phyloP scores from a whole-genome alignment of 768 basidiomycete genomes.

The Chalciporus piperatus region DNA sequence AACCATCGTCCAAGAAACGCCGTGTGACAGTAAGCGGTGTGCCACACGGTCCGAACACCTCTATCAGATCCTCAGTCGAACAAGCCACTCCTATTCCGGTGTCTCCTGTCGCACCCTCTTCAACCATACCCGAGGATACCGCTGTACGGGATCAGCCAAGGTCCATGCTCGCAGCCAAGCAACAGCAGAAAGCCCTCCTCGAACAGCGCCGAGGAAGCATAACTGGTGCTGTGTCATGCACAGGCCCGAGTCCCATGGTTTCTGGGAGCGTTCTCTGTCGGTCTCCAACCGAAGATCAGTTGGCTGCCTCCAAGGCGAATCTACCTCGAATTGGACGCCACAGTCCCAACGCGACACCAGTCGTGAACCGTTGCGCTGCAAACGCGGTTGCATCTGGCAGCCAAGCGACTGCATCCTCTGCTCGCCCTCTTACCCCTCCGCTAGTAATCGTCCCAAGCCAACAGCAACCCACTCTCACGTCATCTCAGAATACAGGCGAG shows the following conservation, averaged over 20 bases:
- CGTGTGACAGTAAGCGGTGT: slow-evolving; percentile 69
- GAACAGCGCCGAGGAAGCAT: slow-evolving; percentile 67
- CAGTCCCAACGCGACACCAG: slow-evolving; percentile 35
- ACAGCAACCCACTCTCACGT: slow-evolving; percentile 15
- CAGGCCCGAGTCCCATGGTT: slow-evolving; percentile 18
- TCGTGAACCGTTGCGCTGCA: slow-evolving; percentile 23
- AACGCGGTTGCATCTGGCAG: slow-evolving; percentile 24
- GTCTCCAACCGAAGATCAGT: slow-evolving; percentile 24
- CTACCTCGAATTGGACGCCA: slow-evolving; percentile 33
- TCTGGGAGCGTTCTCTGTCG: slow-evolving; percentile 26
- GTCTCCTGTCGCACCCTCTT: slow-evolving; percentile 64
- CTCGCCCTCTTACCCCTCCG: slow-evolving; percentile 23
- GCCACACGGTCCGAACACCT: slow-evolving; percentile 49
- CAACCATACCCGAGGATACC: slow-evolving; percentile 58
- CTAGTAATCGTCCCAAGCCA: slow-evolving; percentile 26
- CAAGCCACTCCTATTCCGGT: slow-evolving; percentile 54
- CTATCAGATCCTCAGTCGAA: slow-evolving; percentile 41
- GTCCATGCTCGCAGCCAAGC: slow-evolving; percentile 61
- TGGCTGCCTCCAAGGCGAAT: slow-evolving; percentile 27
- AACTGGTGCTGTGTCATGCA: slow-evolving; percentile 37
- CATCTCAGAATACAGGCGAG: slow-evolving; percentile 18
- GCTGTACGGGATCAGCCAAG: slow-evolving; percentile 58
- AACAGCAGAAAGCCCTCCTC: slow-evolving; percentile 67
- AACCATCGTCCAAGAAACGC: slow-evolving; percentile 55
- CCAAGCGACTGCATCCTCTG: slow-evolving; percentile 22